Conservation (phyloP, 768 basidiomycete genomes). For the Kwoniella dejecticola region DNA sequence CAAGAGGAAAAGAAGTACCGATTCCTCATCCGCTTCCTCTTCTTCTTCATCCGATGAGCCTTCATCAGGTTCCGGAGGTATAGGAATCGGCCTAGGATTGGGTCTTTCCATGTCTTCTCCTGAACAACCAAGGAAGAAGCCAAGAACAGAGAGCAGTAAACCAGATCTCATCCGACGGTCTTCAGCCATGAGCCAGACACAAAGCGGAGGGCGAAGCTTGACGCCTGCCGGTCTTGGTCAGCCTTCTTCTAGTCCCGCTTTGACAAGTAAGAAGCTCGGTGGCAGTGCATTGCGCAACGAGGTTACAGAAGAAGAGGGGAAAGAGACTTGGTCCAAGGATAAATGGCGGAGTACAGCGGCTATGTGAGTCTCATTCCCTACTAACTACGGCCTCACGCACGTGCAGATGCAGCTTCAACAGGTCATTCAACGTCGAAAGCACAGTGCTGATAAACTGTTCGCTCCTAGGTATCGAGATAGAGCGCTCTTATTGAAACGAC, state of each 20-base stretch:
- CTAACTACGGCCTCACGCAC: background rate
- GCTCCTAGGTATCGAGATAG: constrained; percentile 31
- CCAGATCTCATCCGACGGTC: background rate
- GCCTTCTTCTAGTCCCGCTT: background rate
- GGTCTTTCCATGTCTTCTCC: constrained; percentile 18
- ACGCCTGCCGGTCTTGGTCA: background rate
- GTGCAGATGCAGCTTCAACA: too few species aligned
- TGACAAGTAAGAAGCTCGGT: constrained; percentile 6
- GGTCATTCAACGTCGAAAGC: too few species aligned
- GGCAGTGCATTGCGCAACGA: constrained; percentile 25
- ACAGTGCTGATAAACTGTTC: constrained; percentile 5
- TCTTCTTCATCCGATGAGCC: constrained; percentile 2
- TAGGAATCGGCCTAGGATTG: constrained; percentile 37
- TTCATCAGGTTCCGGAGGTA: constrained; percentile 2
- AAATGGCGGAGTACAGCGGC: constrained; percentile 27
- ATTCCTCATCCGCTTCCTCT: constrained; percentile 1
- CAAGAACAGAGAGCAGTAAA: background rate
- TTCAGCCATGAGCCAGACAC: background rate
- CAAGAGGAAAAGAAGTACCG: constrained; percentile 26
- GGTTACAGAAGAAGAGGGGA: constrained; percentile 15
- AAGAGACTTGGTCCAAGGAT: constrained; percentile 33
- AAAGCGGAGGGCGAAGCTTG: constrained; percentile 2
- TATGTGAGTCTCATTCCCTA: constrained; percentile 19
- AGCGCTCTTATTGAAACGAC: constrained; percentile 40
- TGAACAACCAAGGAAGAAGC: background rate